Evolutionary conservation across 495 filamentous ascomycete species (phyloP).

Genomic region (Podospora tetraspora): DNA sequence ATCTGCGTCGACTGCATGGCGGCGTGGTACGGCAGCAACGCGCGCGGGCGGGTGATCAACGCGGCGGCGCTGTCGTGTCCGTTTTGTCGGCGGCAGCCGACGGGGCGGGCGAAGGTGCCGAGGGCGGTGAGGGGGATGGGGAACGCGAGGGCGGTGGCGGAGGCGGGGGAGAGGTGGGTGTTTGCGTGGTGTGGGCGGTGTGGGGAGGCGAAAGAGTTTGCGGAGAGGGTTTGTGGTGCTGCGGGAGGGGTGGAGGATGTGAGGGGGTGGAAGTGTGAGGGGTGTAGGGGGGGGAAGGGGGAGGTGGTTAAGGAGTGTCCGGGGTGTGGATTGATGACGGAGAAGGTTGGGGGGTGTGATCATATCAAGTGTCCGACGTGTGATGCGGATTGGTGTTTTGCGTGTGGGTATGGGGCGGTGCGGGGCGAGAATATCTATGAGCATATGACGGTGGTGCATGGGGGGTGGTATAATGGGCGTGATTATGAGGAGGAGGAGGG

Average conservation of each 20-base stretch:
- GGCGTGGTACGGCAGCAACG: conserved; percentile 29
- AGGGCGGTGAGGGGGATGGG: conserved; percentile 13
- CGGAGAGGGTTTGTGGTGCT: conserved; percentile 9
- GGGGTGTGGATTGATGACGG: neutral
- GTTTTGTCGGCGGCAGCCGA: conserved; percentile 38
- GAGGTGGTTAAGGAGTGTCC: neutral
- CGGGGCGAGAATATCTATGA: neutral
- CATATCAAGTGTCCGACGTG: neutral
- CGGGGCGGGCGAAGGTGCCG: conserved; percentile 20
- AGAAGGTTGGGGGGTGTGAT: conserved; percentile 2
- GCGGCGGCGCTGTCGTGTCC: conserved; percentile 38
- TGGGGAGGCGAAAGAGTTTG: conserved; percentile 28
- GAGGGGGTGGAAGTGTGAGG: conserved; percentile 4
- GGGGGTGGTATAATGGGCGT: conserved; percentile 1
- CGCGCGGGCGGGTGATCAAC: conserved; percentile 34
- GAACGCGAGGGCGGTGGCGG: conserved; percentile 25
- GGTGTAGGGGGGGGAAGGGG: neutral
- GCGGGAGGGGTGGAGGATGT: neutral
- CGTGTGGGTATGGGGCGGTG: neutral
- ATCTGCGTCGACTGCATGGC: conserved; percentile 20
- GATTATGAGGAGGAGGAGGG: neutral
- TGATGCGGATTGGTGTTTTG: neutral
- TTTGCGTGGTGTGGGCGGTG: conserved; percentile 40
- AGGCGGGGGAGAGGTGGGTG: conserved; percentile 35
- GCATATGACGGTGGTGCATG: conserved; percentile 1